phyloP scores from a whole-genome alignment of 139 green algal species.

The Chlamydomonas sp. region DNA sequence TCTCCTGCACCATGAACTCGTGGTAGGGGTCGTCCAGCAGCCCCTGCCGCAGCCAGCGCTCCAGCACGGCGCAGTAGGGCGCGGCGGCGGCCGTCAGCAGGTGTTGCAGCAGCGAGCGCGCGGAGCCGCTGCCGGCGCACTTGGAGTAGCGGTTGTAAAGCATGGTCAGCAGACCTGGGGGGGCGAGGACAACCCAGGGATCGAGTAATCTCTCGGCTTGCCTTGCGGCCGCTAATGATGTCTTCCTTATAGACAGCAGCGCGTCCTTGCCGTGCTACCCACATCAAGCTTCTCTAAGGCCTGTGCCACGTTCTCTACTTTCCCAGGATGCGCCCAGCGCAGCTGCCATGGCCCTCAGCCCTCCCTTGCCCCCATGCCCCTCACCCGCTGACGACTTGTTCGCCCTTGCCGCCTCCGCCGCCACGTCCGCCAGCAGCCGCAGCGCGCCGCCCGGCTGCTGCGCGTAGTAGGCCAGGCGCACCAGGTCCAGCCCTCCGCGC shows the following conservation, averaged over 20 bases:
- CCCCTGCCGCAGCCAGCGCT: constrained; percentile 85
- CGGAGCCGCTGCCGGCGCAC: constrained; percentile 11
- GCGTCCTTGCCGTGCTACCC: no score
- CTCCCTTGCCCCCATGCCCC: neutral
- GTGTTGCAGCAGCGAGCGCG: constrained; percentile 61
- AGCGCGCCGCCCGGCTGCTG: constrained; percentile 75
- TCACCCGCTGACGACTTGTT: constrained; percentile 28
- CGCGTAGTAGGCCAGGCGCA: constrained; percentile 81
- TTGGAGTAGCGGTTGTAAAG: constrained; percentile 52
- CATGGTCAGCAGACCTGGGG: constrained; percentile 76
- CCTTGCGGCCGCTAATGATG: neutral
- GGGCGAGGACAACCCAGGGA: neutral
- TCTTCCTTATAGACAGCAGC: no score
- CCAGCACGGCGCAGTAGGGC: constrained; percentile 87
- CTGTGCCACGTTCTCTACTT: no score
- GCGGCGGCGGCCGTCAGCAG: constrained; percentile 75
- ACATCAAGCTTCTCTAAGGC: no score
- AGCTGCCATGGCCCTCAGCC: neutral
- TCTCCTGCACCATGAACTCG: constrained; percentile 91
- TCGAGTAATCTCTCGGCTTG: neutral
- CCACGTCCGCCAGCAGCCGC: constrained; percentile 74
- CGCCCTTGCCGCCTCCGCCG: constrained; percentile 54
- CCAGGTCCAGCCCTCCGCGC: constrained; percentile 56
- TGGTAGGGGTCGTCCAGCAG: constrained; percentile 85
- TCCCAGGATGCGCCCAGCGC: neutral